These are phyloP conservation scores for Fusarium secorum DNA, from an alignment of 2,329 filamentous ascomycete species.

Conservation along the genomic window DNA sequence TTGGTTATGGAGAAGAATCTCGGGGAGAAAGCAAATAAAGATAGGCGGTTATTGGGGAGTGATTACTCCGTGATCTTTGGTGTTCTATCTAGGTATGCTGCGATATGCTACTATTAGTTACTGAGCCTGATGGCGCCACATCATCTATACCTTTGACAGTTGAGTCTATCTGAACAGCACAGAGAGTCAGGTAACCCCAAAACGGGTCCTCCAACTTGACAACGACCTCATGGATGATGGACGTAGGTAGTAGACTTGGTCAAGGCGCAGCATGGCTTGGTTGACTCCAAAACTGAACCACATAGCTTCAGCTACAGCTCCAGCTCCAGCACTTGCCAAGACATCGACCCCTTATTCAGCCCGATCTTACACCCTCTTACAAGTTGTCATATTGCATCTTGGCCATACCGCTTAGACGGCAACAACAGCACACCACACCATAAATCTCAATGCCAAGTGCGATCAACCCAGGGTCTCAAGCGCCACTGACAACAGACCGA, in stretches of 20 bases:
- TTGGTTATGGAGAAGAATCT: slow-evolving; percentile 19
- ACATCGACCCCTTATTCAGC: not conserved
- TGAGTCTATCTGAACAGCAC: not conserved
- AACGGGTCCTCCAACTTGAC: slow-evolving; percentile 1
- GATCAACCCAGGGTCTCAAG: not conserved
- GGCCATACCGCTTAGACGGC: not conserved
- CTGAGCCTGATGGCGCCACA: not conserved
- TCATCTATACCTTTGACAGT: not conserved
- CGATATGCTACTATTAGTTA: no score
- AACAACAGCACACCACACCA: not conserved
- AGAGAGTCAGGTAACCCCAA: not conserved
- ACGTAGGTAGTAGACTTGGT: not conserved
- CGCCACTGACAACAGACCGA: not conserved
- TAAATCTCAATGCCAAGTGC: slow-evolving; percentile 7
- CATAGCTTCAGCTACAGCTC: not conserved
- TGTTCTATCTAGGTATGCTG: not conserved
- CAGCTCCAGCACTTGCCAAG: slow-evolving; percentile 2
- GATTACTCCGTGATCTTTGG: not conserved
- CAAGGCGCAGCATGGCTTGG: not conserved
- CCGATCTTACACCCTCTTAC: not conserved
- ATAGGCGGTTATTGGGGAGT: not conserved
- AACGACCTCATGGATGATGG: not conserved
- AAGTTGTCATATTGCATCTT: not conserved
- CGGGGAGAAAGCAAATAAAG: slow-evolving; percentile 10
- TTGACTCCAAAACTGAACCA: not conserved